Evolutionary conservation across 2,329 filamentous ascomycete genomes (phyloP).

Genomic region (Coniella lustricola): DNA sequence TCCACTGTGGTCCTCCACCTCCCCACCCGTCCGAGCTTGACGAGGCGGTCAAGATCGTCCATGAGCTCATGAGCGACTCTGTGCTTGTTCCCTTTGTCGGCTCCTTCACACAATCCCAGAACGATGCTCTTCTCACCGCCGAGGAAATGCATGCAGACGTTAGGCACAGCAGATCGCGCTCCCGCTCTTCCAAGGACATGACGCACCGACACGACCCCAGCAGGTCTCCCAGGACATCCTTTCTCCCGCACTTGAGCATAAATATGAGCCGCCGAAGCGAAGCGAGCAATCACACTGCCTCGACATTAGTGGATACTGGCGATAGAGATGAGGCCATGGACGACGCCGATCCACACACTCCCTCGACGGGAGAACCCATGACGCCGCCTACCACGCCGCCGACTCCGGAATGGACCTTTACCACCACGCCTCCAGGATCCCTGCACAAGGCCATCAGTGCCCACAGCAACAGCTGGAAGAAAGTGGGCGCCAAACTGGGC

Average conservation of each 20-base stretch:
- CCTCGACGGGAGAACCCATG: slow-evolving; percentile 53
- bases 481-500: slow-evolving; percentile 54
- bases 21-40: slow-evolving; percentile 70
- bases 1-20: slow-evolving; percentile 53
- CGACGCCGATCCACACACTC: slow-evolving; percentile 56
- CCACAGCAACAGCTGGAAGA: slow-evolving; percentile 56
- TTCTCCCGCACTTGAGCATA: slow-evolving; percentile 36
- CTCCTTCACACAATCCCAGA: slow-evolving; percentile 35
- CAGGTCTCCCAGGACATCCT: slow-evolving; percentile 37
- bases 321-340: slow-evolving; percentile 52
- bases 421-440: slow-evolving; percentile 40
- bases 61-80: slow-evolving; percentile 96
- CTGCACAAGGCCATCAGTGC: slow-evolving; percentile 48
- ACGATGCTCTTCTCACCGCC: slow-evolving; percentile 25
- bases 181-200: slow-evolving; percentile 32
- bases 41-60: slow-evolving; percentile 78
- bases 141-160: slow-evolving; percentile 31
- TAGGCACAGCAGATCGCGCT: slow-evolving; percentile 32
- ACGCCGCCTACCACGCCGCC: slow-evolving; percentile 71
- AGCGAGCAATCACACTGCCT: slow-evolving; percentile 33
- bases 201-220: slow-evolving; percentile 30
- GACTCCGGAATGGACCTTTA: slow-evolving; percentile 48
- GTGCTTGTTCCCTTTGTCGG: slow-evolving; percentile 90
- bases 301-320: slow-evolving; percentile 38
- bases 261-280: slow-evolving; percentile 31